Evolutionary conservation across 2,329 filamentous ascomycete genomes (phyloP).

Genomic region (Fusarium duplospermum): DNA sequence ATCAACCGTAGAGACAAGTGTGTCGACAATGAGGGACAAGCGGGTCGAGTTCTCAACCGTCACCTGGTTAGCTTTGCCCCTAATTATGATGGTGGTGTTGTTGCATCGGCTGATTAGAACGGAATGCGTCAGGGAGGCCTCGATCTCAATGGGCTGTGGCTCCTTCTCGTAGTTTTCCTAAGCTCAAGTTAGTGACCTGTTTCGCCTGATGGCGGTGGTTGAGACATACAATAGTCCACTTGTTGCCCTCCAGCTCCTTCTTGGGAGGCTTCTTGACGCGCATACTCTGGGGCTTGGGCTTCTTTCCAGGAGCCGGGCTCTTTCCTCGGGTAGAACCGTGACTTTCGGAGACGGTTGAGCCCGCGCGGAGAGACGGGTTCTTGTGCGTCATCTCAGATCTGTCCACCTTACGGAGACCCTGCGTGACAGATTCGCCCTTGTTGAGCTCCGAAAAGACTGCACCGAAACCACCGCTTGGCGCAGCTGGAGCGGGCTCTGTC

Average conservation of each 20-base stretch:
- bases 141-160: constrained; percentile 78
- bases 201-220: background rate
- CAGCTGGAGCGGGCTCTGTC: constrained; percentile 49
- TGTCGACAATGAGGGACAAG: constrained; percentile 88
- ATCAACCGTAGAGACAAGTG: constrained; percentile 89
- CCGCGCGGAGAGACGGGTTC: constrained; percentile 86
- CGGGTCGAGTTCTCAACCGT: constrained; percentile 91
- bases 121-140: constrained; percentile 85
- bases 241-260: constrained; percentile 86
- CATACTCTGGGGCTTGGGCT: constrained; percentile 88
- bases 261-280: constrained; percentile 83
- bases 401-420: constrained; percentile 91
- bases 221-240: constrained; percentile 83
- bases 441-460: constrained; percentile 95
- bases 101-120: constrained; percentile 93
- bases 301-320: constrained; percentile 88
- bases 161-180: constrained; percentile 92
- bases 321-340: constrained; percentile 72
- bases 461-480: constrained; percentile 77
- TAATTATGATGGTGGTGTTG: constrained; percentile 89
- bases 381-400: constrained; percentile 98
- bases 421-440: constrained; percentile 87
- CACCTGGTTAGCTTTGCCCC: constrained; percentile 96
- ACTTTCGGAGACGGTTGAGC: constrained; percentile 74
- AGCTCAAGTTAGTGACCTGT: constrained; percentile 4